These are phyloP conservation scores for Apophysomyces variabilis DNA, from an alignment of 371 early-diverging fungal genomes.

Conservation along the genomic window DNA sequence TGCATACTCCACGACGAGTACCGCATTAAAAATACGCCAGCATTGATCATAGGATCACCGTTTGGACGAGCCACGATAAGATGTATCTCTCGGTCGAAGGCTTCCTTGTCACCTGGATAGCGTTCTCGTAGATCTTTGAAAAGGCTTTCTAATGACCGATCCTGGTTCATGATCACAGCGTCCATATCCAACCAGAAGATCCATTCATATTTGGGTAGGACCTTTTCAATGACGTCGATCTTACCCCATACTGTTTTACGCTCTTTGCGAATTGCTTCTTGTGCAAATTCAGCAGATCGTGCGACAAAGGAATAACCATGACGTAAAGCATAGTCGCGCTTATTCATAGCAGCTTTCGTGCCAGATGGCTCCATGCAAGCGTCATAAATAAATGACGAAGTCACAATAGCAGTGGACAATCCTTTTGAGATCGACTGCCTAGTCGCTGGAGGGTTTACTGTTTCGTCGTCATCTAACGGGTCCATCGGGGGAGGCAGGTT, in stretches of 20 bases:
- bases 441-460: not conserved
- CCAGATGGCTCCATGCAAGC: constrained; percentile 62
- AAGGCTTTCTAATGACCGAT: constrained; percentile 38
- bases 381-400: constrained; percentile 61
- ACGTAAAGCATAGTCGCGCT: constrained; percentile 54
- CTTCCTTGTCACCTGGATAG: constrained; percentile 25
- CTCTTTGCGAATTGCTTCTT: constrained; percentile 44
- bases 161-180: constrained; percentile 53
- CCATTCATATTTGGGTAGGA: constrained; percentile 63
- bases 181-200: constrained; percentile 71
- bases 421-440: not conserved
- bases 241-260: constrained; percentile 68
- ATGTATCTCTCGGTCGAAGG: constrained; percentile 34
- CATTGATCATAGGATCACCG: constrained; percentile 57
- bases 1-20: constrained; percentile 52
- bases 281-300: constrained; percentile 57
- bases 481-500: constrained; percentile 16
- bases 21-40: constrained; percentile 62
- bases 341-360: constrained; percentile 56
- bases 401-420: constrained; percentile 48
- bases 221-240: constrained; percentile 59
- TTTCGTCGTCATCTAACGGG: constrained; percentile 26
- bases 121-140: constrained; percentile 26
- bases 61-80: constrained; percentile 51
- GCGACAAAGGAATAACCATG: constrained; percentile 62